Evolutionary conservation across 2,329 filamentous ascomycete genomes (phyloP).

Genomic region (Aspergillus sp.): DNA sequence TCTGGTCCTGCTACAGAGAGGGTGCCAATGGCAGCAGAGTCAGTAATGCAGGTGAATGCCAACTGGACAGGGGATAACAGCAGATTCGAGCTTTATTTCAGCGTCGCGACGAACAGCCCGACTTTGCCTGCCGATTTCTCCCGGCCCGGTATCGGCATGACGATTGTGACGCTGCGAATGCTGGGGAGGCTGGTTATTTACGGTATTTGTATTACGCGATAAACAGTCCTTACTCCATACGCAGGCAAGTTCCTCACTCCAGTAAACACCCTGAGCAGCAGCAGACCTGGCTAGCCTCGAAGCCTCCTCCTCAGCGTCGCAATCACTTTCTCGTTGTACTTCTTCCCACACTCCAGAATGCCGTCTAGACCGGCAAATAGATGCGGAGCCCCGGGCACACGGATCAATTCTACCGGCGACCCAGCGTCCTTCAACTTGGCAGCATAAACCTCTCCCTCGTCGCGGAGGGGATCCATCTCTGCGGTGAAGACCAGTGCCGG

Average conservation of each 20-base stretch:
- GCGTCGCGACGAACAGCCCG: slow-evolving; percentile 3
- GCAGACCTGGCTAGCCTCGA: slow-evolving; percentile 1
- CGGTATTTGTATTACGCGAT: slow-evolving; percentile 8
- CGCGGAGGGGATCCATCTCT: slow-evolving; percentile 34
- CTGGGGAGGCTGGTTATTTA: slow-evolving; percentile 2
- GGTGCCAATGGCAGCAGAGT: neutral
- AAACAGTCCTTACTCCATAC: slow-evolving; percentile 11
- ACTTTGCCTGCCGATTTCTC: slow-evolving; percentile 16
- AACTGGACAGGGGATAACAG: neutral
- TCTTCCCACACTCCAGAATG: slow-evolving; percentile 20
- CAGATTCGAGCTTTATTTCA: neutral
- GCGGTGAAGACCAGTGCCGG: slow-evolving; percentile 32
- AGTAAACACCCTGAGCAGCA: neutral
- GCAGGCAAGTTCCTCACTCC: too few relatives aligned
- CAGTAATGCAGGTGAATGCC: neutral
- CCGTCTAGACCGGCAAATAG: slow-evolving; percentile 21
- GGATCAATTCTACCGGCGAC: slow-evolving; percentile 21
- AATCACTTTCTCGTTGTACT: slow-evolving; percentile 21
- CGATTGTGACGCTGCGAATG: slow-evolving; percentile 1
- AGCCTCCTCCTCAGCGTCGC: slow-evolving; percentile 18
- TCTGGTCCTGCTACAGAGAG: slow-evolving; percentile 1
- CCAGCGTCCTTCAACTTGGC: slow-evolving; percentile 28
- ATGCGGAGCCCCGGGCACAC: slow-evolving; percentile 27
- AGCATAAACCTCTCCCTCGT: slow-evolving; percentile 33
- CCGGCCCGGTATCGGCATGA: slow-evolving; percentile 14